Conservation (phyloP, 2,329 filamentous ascomycete species). For the Parastagonospora nodorum region DNA sequence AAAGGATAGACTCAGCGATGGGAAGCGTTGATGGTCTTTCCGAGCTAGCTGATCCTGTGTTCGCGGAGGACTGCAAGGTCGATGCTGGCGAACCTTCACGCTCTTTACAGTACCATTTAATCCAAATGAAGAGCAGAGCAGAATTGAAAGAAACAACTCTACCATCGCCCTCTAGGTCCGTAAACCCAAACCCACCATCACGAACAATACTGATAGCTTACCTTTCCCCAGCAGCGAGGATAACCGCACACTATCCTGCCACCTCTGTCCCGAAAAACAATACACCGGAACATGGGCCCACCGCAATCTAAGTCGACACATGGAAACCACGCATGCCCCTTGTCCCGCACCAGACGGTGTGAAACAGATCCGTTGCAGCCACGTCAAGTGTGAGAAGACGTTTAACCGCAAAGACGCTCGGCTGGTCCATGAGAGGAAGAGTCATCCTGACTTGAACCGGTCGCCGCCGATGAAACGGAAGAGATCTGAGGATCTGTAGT, state of each 20-base stretch:
- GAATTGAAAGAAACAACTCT: not conserved
- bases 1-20: conserved; percentile 1
- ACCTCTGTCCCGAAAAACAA: conserved; percentile 1
- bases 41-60: not conserved
- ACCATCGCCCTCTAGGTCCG: too few relatives aligned
- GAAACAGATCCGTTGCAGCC: conserved; percentile 3
- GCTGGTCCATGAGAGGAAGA: conserved; percentile 4
- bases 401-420: conserved; percentile 6
- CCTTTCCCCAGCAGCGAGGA: not conserved
- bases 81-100: not conserved
- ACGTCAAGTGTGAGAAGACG: not conserved
- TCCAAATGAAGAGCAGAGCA: not conserved
- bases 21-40: not conserved
- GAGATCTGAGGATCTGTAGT: conserved; percentile 1
- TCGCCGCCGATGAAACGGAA: conserved; percentile 7
- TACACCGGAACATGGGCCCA: conserved; percentile 3
- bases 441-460: conserved; percentile 7
- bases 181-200: not conserved
- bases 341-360: not conserved
- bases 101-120: conserved; percentile 5
- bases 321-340: conserved; percentile 2
- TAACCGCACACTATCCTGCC: not conserved
- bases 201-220: not conserved
- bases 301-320: conserved; percentile 5
- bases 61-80: not conserved